These are phyloP conservation scores for sunflower (Helianthus annuus) DNA, from an alignment of 129 eudicot species.

Conservation along the genomic window HanXRQr2.0-SUNRISE NC_035443.2:55086049-55086548, in stretches of 20 bases:
- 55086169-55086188: conserved; percentile 55
- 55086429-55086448: no score
- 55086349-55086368: not conserved
- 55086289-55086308: not conserved
- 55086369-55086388: not conserved
- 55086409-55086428: conserved; percentile 1
- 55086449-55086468: no score
- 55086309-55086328: no score
- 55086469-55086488: no score
- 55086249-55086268: conserved; percentile 35
- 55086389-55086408: not conserved
- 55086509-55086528: no score
- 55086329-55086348: no score
- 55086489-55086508: no score
- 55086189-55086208: conserved; percentile 76
- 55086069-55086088: conserved; percentile 47
- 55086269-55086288: conserved; percentile 8
- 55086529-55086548: no score
- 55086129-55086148: conserved; percentile 39
- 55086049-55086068: conserved; percentile 51
- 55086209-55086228: conserved; percentile 63
- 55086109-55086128: conserved; percentile 53
- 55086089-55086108: conserved; percentile 67
- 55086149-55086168: conserved; percentile 48
- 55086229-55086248: conserved; percentile 75